phyloP scores from a whole-genome alignment of 2,329 filamentous ascomycete species.

The Ceratocystis destructans region DNA sequence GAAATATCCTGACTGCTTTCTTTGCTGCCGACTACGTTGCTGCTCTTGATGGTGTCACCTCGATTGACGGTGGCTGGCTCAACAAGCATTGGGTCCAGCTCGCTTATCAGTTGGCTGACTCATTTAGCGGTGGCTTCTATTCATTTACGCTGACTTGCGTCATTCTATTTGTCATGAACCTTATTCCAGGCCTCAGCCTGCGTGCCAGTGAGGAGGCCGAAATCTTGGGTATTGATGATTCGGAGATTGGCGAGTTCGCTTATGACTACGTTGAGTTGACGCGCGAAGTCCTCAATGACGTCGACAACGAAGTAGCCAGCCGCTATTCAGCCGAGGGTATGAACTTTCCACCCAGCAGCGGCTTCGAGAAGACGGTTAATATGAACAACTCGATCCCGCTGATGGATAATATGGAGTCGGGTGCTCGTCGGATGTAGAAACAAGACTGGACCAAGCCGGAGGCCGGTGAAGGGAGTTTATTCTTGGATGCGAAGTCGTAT shows the following conservation, averaged over 20 bases:
- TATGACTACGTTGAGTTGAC: conserved; percentile 85
- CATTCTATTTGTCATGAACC: conserved; percentile 68
- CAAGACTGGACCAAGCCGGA: not conserved
- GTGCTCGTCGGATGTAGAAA: conserved; percentile 11
- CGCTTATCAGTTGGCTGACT: conserved; percentile 72
- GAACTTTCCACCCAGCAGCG: conserved; percentile 27
- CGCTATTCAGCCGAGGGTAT: conserved; percentile 32
- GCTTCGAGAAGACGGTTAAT: conserved; percentile 34
- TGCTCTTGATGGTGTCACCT: conserved; percentile 55
- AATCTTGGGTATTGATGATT: conserved; percentile 73
- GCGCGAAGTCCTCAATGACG: conserved; percentile 39
- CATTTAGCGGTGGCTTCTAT: conserved; percentile 59
- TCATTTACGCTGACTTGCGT: conserved; percentile 65
- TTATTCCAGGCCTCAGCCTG: conserved; percentile 61
- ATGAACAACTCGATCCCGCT: conserved; percentile 28
- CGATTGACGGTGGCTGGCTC: conserved; percentile 65
- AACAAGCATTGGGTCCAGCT: conserved; percentile 75
- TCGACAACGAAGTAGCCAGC: conserved; percentile 33
- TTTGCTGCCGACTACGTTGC: conserved; percentile 80
- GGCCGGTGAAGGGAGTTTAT: too few relatives aligned
- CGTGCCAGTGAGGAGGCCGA: conserved; percentile 66
- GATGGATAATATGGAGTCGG: conserved; percentile 29
- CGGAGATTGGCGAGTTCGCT: conserved; percentile 87
- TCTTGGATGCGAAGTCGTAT: too few relatives aligned
- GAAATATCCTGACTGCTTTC: conserved; percentile 66